Evolutionary conservation across 495 filamentous ascomycete genomes (phyloP).

Genomic region (Hapsidospora chrysogenum): DNA sequence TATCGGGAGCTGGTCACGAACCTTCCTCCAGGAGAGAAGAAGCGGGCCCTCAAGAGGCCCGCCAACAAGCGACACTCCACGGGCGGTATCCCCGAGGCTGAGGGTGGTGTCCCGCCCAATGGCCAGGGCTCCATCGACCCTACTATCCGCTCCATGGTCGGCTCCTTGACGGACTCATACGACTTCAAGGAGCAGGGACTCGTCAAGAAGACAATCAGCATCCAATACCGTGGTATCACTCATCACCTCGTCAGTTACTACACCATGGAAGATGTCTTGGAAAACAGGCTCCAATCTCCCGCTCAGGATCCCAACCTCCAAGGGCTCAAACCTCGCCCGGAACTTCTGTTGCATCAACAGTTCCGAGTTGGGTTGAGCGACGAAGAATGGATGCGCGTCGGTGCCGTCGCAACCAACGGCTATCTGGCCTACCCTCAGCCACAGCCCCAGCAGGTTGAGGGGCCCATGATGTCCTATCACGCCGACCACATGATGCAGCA

Average conservation of each 20-base stretch:
- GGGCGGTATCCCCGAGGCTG: conserved; percentile 7
- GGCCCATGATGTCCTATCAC: too few relatives aligned
- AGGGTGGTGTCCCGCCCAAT: conserved; percentile 1
- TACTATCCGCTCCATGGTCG: conserved; percentile 45
- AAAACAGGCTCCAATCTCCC: conserved; percentile 41
- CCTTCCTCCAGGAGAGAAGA: conserved; percentile 80
- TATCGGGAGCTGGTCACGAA: conserved; percentile 75
- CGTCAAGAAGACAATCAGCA: conserved; percentile 83
- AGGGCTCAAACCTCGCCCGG: conserved; percentile 32
- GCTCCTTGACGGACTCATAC: conserved; percentile 74
- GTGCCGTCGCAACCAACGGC: too few relatives aligned
- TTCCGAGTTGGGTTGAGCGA: conserved; percentile 57
- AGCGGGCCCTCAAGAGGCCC: conserved; percentile 51
- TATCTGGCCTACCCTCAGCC: too few relatives aligned
- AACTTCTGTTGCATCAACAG: conserved; percentile 48
- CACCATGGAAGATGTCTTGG: conserved; percentile 56
- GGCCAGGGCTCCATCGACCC: conserved; percentile 15
- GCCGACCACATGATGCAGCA: too few relatives aligned
- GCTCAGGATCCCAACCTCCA: conserved; percentile 8
- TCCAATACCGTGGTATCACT: conserved; percentile 47
- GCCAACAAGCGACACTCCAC: conserved; percentile 3
- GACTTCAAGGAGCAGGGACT: conserved; percentile 71
- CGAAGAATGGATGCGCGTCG: conserved; percentile 3
- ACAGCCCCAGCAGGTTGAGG: too few relatives aligned
- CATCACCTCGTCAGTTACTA: conserved; percentile 89